These are phyloP conservation scores for Alloascoidea hylecoeti DNA, from an alignment of 805 yeast genomes.

Conservation along the genomic window DNA sequence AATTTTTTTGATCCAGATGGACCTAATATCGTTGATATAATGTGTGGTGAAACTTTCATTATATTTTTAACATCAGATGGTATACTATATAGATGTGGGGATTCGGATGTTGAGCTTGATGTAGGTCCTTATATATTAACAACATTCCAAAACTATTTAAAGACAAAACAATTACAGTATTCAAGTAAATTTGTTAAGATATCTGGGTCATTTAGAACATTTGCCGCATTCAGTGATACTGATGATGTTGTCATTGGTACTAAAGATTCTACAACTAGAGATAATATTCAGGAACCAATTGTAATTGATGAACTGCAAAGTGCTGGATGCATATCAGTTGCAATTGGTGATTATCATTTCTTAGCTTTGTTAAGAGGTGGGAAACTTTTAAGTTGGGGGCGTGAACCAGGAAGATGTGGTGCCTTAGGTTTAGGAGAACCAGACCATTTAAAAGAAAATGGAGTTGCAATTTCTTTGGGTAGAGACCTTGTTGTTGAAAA, in stretches of 20 bases:
- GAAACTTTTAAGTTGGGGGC: slow-evolving; percentile 50
- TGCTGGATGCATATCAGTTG: slow-evolving; percentile 35
- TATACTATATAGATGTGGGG: slow-evolving; percentile 20
- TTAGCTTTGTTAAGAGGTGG: slow-evolving; percentile 51
- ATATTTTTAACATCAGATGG: slow-evolving; percentile 35
- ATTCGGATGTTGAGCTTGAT: slow-evolving; percentile 6
- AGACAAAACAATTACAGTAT: no score
- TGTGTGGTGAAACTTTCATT: slow-evolving; percentile 37
- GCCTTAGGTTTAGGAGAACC: slow-evolving; percentile 50
- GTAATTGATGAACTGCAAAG: slow-evolving; percentile 28
- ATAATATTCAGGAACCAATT: slow-evolving; percentile 17
- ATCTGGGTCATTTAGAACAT: slow-evolving; percentile 36
- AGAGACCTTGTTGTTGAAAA: slow-evolving; percentile 18
- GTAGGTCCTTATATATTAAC: slow-evolving; percentile 13
- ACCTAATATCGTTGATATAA: slow-evolving; percentile 31
- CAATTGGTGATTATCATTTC: slow-evolving; percentile 60
- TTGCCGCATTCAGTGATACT: slow-evolving; percentile 40
- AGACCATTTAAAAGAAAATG: slow-evolving; percentile 6
- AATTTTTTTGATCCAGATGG: slow-evolving; percentile 4
- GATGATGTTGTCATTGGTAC: slow-evolving; percentile 31
- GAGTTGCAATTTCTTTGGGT: slow-evolving; percentile 6
- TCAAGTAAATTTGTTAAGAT: slow-evolving; percentile 30
- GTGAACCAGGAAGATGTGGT: slow-evolving; percentile 48
- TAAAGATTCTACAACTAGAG: slow-evolving; percentile 10
- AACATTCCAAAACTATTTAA: slow-evolving; percentile 20